Evolutionary conservation across 1,139 yeast species (phyloP).

Genomic region (Sugiyamaella japonica): DNA sequence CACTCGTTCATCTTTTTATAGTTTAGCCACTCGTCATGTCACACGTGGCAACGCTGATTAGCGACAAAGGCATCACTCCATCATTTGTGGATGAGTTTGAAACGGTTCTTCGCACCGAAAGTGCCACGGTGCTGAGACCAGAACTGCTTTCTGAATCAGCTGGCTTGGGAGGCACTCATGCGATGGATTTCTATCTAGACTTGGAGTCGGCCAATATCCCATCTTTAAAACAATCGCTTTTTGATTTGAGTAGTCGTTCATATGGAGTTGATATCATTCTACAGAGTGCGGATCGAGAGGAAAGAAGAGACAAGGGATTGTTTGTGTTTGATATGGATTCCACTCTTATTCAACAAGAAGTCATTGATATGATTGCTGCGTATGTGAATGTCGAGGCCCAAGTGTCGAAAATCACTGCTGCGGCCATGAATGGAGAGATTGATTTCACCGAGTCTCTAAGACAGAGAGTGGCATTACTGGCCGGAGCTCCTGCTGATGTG

Average conservation of each 20-base stretch:
- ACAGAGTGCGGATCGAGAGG: conserved; percentile 43
- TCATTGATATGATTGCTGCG: conserved; percentile 90
- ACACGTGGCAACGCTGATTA: conserved; percentile 31
- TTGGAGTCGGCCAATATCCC: conserved; percentile 20
- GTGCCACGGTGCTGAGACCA: conserved; percentile 27
- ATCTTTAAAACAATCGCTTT: conserved; percentile 27
- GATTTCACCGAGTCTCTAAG: conserved; percentile 83
- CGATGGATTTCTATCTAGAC: conserved; percentile 31
- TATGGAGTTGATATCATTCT: conserved; percentile 48
- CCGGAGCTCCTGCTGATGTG: conserved; percentile 75
- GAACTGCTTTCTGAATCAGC: conserved; percentile 24
- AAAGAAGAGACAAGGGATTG: conserved; percentile 50
- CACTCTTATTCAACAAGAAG: conserved; percentile 93
- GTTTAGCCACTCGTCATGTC: conserved; percentile 21
- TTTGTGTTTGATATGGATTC: conserved; percentile 98
- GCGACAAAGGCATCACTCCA: conserved; percentile 24
- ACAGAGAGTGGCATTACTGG: conserved; percentile 71
- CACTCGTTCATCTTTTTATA: too few relatives aligned
- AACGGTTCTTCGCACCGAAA: conserved; percentile 28
- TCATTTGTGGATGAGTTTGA: conserved; percentile 28
- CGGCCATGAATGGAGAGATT: conserved; percentile 97
- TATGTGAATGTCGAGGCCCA: conserved; percentile 75
- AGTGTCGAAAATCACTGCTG: conserved; percentile 80
- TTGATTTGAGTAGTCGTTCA: conserved; percentile 22
- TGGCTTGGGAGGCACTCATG: conserved; percentile 20